These are phyloP conservation scores for Alternaria sp. DNA, from an alignment of 2,329 filamentous ascomycete species.

Conservation along the genomic window DNA sequence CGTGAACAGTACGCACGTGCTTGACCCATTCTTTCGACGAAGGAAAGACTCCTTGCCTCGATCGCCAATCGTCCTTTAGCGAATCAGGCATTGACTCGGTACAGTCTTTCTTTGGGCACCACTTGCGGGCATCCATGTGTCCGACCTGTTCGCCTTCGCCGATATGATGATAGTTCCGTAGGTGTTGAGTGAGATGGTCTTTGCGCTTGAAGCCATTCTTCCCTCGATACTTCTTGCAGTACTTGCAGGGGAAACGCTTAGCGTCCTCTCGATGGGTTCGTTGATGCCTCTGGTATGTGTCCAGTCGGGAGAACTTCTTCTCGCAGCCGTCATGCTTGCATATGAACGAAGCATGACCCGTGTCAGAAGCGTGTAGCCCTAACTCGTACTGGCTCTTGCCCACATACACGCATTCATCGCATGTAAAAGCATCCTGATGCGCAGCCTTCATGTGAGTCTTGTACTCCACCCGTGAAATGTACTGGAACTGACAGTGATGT, in stretches of 20 bases:
- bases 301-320: neutral
- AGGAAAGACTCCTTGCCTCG: too few species aligned
- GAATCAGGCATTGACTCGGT: too few species aligned
- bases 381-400: rapidly evolving
- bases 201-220: neutral
- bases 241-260: neutral
- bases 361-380: rapidly evolving
- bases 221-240: neutral
- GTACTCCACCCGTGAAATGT: too few species aligned
- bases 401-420: neutral
- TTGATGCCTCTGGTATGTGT: neutral
- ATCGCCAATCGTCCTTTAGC: too few species aligned
- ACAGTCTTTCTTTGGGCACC: neutral
- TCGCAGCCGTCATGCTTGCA: neutral
- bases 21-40: neutral
- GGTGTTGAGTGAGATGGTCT: neutral
- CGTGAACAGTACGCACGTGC: neutral
- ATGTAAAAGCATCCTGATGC: too few species aligned
- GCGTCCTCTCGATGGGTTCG: neutral
- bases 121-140: rapidly evolving
- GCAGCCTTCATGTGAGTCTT: too few species aligned
- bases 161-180: conserved; percentile 3
- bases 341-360: neutral
- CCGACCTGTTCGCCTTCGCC: neutral
- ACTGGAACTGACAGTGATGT: too few species aligned